phyloP scores from a whole-genome alignment of 2,329 filamentous ascomycete genomes.

The Teratosphaeria pseudoeucalypti region DNA sequence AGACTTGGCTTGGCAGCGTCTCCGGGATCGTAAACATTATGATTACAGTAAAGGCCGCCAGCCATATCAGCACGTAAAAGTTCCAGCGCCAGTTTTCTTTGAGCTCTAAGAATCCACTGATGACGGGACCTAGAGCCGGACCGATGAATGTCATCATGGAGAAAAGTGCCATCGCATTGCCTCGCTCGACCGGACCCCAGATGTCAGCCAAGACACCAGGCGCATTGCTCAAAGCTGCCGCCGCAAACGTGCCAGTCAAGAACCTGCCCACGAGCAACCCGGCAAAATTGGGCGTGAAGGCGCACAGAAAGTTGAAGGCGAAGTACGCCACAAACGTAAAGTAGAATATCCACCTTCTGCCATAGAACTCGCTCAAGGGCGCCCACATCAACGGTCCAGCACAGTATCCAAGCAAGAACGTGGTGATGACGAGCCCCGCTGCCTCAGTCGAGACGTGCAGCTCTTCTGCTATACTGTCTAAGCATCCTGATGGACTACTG shows the following conservation, averaged over 20 bases:
- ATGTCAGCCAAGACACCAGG: slow-evolving; percentile 45
- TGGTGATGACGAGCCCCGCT: slow-evolving; percentile 22
- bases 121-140: slow-evolving; percentile 44
- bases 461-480: slow-evolving; percentile 32
- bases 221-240: slow-evolving; percentile 34
- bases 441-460: slow-evolving; percentile 40
- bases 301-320: slow-evolving; percentile 44
- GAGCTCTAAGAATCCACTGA: slow-evolving; percentile 48
- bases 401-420: slow-evolving; percentile 41
- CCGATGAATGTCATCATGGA: slow-evolving; percentile 45
- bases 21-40: slow-evolving; percentile 49
- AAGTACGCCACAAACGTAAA: slow-evolving; percentile 29
- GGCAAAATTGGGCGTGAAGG: slow-evolving; percentile 46
- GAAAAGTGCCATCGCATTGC: slow-evolving; percentile 46
- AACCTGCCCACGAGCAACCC: slow-evolving; percentile 46
- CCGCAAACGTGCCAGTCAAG: slow-evolving; percentile 45
- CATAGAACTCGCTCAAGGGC: slow-evolving; percentile 55
- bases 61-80: slow-evolving; percentile 35
- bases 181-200: slow-evolving; percentile 43
- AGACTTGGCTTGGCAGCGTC: slow-evolving; percentile 42
- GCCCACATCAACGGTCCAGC: slow-evolving; percentile 53
- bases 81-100: slow-evolving; percentile 39
- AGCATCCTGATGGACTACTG: slow-evolving; percentile 30
- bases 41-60: slow-evolving; percentile 27
- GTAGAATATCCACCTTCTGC: slow-evolving; percentile 45